Percentiles rank a stretch among this genome's conserved stretches.
Evolutionary conservation across 2,329 filamentous ascomycete genomes (phyloP).

Genomic region (Ophiostoma perfectum): DNA sequence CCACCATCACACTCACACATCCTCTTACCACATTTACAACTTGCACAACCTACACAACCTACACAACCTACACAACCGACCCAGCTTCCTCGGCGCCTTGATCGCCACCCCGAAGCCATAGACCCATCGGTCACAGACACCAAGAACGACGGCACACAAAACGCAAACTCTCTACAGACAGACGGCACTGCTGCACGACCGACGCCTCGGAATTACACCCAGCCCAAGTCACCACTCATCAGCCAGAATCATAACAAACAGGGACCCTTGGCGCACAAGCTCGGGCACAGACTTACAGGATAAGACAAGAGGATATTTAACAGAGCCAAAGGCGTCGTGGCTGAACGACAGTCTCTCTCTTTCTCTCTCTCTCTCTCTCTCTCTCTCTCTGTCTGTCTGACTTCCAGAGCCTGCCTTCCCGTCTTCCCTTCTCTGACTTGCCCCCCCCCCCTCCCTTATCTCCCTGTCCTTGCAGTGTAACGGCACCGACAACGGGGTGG

Average conservation of each 20-base stretch:
- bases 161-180: not conserved
- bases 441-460: not conserved
- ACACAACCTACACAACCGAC: not conserved
- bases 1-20: not conserved
- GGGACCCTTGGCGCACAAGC: not conserved
- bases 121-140: not conserved
- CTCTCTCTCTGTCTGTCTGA: not conserved
- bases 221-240: not conserved
- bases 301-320: not conserved
- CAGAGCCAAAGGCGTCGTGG: not conserved
- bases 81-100: not conserved
- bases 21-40: not conserved
- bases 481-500: not conserved
- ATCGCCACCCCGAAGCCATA: constrained; percentile 1
- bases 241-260: not conserved
- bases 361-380: not conserved
- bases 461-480: constrained; percentile 4
- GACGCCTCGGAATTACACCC: not conserved
- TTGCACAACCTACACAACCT: not conserved
- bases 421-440: not conserved
- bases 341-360: too few species aligned
- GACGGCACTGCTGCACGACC: not conserved
- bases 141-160: not conserved
- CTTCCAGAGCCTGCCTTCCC: not conserved
- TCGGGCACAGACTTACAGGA: not conserved